Conservation (phyloP, 2,329 filamentous ascomycete genomes). For the Hypoxylon sp. region DNA sequence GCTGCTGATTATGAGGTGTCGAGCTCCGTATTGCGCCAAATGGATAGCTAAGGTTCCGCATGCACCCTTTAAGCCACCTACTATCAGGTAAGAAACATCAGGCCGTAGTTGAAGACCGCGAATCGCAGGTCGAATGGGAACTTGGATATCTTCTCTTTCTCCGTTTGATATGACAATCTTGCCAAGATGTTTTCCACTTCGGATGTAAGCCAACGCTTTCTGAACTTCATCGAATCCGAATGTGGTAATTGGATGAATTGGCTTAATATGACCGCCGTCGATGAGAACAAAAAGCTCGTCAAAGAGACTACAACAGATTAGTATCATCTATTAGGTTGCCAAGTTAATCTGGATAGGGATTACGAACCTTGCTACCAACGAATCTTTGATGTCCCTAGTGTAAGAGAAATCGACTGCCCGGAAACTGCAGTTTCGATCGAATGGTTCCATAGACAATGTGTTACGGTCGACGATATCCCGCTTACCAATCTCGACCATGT, state of each 20-base stretch:
- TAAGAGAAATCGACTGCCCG: constrained; percentile 42
- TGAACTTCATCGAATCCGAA: constrained; percentile 51
- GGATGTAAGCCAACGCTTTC: constrained; percentile 53
- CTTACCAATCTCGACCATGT: constrained; percentile 45
- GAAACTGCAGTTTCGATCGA: constrained; percentile 44
- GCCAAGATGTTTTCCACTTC: constrained; percentile 53
- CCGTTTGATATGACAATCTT: constrained; percentile 44
- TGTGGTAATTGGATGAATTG: constrained; percentile 52
- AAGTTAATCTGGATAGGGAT: not conserved
- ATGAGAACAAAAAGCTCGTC: constrained; percentile 32
- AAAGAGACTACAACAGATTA: constrained; percentile 11
- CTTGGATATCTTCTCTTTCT: constrained; percentile 34
- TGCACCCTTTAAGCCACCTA: constrained; percentile 57
- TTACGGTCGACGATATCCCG: constrained; percentile 41
- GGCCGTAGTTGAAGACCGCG: constrained; percentile 41
- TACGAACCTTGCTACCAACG: constrained; percentile 5
- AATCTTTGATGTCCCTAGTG: constrained; percentile 7
- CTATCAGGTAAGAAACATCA: constrained; percentile 55
- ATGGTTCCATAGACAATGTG: constrained; percentile 44
- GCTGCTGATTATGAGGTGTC: constrained; percentile 49
- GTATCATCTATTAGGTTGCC: not conserved
- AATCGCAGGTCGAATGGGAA: constrained; percentile 46
- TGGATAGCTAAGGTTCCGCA: constrained; percentile 56
- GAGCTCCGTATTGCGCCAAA: constrained; percentile 54
- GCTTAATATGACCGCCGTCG: constrained; percentile 44